phyloP scores from a whole-genome alignment of 192 early-diverging fungal species.

The Chytriomyces confervae region DNA sequence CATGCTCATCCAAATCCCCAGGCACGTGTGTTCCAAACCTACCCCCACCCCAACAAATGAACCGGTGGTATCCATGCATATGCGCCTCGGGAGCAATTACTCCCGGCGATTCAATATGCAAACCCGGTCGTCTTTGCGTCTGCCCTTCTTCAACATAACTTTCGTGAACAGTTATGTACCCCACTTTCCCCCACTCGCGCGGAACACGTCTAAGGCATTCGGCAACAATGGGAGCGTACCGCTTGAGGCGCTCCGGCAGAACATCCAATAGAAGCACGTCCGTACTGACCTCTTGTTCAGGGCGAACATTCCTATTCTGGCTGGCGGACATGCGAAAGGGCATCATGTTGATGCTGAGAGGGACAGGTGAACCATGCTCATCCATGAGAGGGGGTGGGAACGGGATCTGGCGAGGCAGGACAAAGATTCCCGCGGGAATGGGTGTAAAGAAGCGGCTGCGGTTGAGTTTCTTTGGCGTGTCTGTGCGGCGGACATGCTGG shows the following conservation, averaged over 20 bases:
- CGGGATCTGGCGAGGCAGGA: not conserved
- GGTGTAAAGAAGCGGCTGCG: too few relatives aligned
- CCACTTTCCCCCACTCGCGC: slow-evolving; percentile 6
- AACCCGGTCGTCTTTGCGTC: not conserved
- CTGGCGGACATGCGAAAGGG: slow-evolving; percentile 6
- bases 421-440: not conserved
- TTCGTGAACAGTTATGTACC: slow-evolving; percentile 17
- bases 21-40: not conserved
- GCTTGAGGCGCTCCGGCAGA: slow-evolving; percentile 2
- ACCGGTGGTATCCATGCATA: not conserved
- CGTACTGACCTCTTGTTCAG: too few relatives aligned
- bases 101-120: slow-evolving; percentile 16
- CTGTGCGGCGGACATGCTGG: too few relatives aligned
- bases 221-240: slow-evolving; percentile 5
- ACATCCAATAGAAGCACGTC: not conserved
- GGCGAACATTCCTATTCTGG: not conserved
- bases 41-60: not conserved
- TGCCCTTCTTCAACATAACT: not conserved
- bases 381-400: not conserved
- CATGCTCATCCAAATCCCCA: not conserved
- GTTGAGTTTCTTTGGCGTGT: too few relatives aligned
- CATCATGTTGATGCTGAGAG: slow-evolving; percentile 21
- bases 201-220: not conserved
- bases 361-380: not conserved
- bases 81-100: not conserved